Base-by-base conservation (phyloP, 2,329 filamentous ascomycete genomes). In the Blumeria hordei region DNA sequence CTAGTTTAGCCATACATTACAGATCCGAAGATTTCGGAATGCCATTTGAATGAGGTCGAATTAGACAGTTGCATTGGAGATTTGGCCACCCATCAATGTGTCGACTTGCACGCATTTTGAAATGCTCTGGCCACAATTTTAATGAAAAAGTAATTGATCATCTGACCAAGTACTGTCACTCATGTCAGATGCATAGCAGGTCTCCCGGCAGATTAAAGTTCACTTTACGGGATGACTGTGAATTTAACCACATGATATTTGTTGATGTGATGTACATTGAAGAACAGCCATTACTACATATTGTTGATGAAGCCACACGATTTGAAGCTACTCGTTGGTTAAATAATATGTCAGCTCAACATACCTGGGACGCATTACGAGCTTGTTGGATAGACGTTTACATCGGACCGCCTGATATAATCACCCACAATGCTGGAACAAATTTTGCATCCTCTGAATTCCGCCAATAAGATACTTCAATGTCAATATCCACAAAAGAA, bases 401-500 rank as follows among this genome's bases (percentile, higher is more conserved):
- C 21, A 28, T 28, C 4, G 21, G 21, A 28, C 21, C 21, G 21
- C 21, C 21, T 28, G 21, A 28, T 28, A 28, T 28, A 14, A 52
- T 52, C 16, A 18, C 53, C 35, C 7, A 51, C 18, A 28, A 54
- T 36, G 53, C 41, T 18, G 56, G 49, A 39, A 54, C 52, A 44
- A 57, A 54, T 39, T 58, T 58, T 47, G 37, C 50, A n/a, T 54
- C 18, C 32, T 50, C 49, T 11, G 52, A 58, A 49, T 56, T 58
- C 35, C 47, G 36, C 3, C 21, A 56, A 35, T 14, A 33, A 0
- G 37, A n/a, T 12, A 44, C 3, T 54, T 50, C 21, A 12, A 49
- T 56, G 10, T 32, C 32, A 11, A 12, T 36, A 10, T 35, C 16
- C 35, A 52, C 18, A 4, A 52, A 52, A 16, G 8, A n/a, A 10